These are phyloP conservation scores for Lipomyces spencermartinsiae DNA, from an alignment of 805 yeast species.

Conservation along the genomic window DNA sequence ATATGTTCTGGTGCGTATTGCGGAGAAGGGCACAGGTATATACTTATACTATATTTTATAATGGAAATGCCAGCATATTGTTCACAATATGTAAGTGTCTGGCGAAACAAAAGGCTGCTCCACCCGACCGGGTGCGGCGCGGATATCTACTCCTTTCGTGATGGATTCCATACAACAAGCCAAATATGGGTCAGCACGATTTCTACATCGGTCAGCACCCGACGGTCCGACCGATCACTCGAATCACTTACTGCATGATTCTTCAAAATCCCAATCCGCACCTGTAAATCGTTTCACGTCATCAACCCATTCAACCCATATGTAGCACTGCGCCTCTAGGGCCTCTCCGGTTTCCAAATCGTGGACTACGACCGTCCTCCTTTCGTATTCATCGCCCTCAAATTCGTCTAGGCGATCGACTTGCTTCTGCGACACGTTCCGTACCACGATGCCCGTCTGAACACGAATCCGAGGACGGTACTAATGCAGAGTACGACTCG, in stretches of 20 bases:
- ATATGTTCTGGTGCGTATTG: too few species aligned
- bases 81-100: too few species aligned
- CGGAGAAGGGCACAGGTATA: too few species aligned
- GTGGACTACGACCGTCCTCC: conserved; percentile 26
- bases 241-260: conserved; percentile 27
- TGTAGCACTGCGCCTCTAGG: conserved; percentile 34
- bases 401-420: conserved; percentile 37
- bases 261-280: conserved; percentile 37
- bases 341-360: conserved; percentile 1
- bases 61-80: too few species aligned
- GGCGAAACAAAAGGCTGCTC: too few species aligned
- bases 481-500: conserved; percentile 40
- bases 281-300: conserved; percentile 23
- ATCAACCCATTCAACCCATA: conserved; percentile 41
- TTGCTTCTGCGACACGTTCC: conserved; percentile 24
- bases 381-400: conserved; percentile 41
- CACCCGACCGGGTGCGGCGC: too few species aligned
- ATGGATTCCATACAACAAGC: too few species aligned
- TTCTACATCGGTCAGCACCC: conserved; percentile 1
- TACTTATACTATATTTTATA: too few species aligned
- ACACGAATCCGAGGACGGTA: neutral
- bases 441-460: conserved; percentile 33
- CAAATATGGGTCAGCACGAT: neutral
- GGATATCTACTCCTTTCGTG: too few species aligned
- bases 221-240: neutral